Evolutionary conservation across 2,329 filamentous ascomycete genomes (phyloP).

Genomic region (Cryoendolithus antarcticus): DNA sequence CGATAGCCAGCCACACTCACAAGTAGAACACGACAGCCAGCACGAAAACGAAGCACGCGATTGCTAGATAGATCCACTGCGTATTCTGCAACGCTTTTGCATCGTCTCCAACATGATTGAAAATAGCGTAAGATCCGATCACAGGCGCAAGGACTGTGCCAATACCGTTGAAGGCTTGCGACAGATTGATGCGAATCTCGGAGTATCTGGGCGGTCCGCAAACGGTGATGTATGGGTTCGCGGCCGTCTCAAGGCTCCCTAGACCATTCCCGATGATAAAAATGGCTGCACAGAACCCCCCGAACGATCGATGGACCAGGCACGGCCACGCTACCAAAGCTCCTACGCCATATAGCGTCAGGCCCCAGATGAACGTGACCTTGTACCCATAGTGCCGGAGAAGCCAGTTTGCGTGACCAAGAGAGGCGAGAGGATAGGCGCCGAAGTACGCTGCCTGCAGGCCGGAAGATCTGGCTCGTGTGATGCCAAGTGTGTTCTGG

Average conservation of each 20-base stretch:
- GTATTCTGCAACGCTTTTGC: conserved; percentile 43
- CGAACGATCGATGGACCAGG: conserved; percentile 42
- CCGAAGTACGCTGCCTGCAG: conserved; percentile 39
- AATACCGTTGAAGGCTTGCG: conserved; percentile 47
- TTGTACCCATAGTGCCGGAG: conserved; percentile 39
- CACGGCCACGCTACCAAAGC: conserved; percentile 48
- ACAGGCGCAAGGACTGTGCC: conserved; percentile 48
- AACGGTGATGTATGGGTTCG: conserved; percentile 42
- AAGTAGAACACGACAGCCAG: conserved; percentile 49
- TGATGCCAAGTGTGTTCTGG: conserved; percentile 32
- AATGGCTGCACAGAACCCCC: conserved; percentile 48
- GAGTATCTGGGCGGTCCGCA: conserved; percentile 48
- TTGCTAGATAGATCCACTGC: conserved; percentile 53
- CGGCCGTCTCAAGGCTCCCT: conserved; percentile 46
- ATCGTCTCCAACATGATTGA: conserved; percentile 40
- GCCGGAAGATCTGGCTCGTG: conserved; percentile 31
- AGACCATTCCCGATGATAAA: conserved; percentile 34
- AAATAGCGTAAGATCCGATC: conserved; percentile 49
- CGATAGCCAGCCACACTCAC: conserved; percentile 8
- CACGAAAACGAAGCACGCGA: conserved; percentile 46
- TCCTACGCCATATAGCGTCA: conserved; percentile 44
- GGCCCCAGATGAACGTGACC: conserved; percentile 37
- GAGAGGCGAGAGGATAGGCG: conserved; percentile 37
- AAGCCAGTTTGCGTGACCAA: conserved; percentile 37
- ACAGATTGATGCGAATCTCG: conserved; percentile 47